These are phyloP conservation scores for Ogataea sp. DNA, from an alignment of 805 yeast species.

Conservation along the genomic window DNA sequence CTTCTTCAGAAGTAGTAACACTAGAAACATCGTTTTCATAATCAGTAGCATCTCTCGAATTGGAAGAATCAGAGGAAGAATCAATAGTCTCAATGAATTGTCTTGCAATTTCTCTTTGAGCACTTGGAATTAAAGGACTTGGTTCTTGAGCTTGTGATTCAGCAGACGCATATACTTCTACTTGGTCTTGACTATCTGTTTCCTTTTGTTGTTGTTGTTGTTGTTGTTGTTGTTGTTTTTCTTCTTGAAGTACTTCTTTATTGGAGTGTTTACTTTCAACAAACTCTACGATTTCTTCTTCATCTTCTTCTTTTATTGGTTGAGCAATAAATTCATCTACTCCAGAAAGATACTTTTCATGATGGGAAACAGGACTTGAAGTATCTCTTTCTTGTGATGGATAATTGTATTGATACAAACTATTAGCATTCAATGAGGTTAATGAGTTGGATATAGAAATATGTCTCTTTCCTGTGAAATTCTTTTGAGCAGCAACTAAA, in stretches of 20 bases:
- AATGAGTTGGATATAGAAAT: background rate
- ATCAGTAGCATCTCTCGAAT: too few relatives aligned
- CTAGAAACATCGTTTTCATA: background rate
- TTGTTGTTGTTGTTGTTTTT: too few relatives aligned
- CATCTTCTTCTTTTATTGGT: background rate
- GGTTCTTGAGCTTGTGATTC: background rate
- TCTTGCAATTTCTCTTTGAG: background rate
- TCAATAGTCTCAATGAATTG: background rate
- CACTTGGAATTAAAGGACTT: too few relatives aligned
- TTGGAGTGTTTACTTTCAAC: too few relatives aligned
- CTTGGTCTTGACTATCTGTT: too few relatives aligned
- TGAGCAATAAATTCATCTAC: background rate
- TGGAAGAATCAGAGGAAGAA: too few relatives aligned
- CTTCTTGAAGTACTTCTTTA: too few relatives aligned
- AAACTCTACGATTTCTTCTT: background rate
- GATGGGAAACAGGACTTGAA: background rate
- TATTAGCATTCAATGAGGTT: slow-evolving; percentile 1
- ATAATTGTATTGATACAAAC: background rate
- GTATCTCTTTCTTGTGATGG: slow-evolving; percentile 1
- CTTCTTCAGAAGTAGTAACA: background rate
- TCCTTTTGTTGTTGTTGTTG: too few relatives aligned
- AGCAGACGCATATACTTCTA: background rate
- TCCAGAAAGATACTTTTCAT: slow-evolving; percentile 10
- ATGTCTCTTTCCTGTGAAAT: background rate
- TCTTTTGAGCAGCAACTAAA: background rate